These are phyloP conservation scores for Naganishia vaughanmartiniae DNA, from an alignment of 768 basidiomycete species.

Conservation along the genomic window DNA sequence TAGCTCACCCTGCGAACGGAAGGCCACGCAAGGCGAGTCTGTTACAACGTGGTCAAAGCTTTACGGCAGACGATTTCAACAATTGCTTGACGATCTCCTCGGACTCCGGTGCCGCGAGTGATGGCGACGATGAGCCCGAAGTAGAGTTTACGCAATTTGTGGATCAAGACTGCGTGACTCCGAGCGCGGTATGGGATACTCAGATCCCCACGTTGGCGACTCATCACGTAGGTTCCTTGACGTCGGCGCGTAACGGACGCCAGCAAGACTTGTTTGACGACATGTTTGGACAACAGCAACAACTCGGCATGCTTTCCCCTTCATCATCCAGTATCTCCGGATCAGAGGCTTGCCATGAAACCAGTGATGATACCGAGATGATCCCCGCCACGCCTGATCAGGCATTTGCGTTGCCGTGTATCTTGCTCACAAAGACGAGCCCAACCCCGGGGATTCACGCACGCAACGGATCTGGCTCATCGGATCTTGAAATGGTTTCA, in stretches of 20 bases:
- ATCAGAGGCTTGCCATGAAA: not conserved
- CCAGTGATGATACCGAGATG: conserved; percentile 2
- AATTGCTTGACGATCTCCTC: conserved; percentile 16
- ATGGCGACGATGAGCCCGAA: not conserved
- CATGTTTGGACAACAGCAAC: conserved; percentile 19
- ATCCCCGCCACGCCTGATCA: conserved; percentile 21
- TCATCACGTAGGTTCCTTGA: conserved; percentile 1
- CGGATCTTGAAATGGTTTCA: conserved; percentile 13
- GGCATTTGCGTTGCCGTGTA: not conserved
- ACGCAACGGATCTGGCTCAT: conserved; percentile 18
- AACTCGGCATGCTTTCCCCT: not conserved
- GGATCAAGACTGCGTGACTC: conserved; percentile 16
- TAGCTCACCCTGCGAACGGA: not conserved
- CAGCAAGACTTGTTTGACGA: conserved; percentile 13
- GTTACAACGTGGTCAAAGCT: conserved; percentile 44
- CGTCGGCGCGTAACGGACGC: not conserved
- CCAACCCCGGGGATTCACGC: conserved; percentile 13
- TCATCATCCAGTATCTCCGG: conserved; percentile 7
- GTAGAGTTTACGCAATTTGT: not conserved
- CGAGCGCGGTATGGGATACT: conserved; percentile 8
- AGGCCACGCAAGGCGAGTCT: conserved; percentile 31
- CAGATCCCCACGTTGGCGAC: conserved; percentile 19
- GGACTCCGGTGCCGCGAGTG: not conserved
- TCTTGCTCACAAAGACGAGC: conserved; percentile 21
- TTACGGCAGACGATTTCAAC: conserved; percentile 46